These are phyloP conservation scores for Brassica nigra DNA, from an alignment of 345 rosid species.

Conservation along the genomic window DNA sequence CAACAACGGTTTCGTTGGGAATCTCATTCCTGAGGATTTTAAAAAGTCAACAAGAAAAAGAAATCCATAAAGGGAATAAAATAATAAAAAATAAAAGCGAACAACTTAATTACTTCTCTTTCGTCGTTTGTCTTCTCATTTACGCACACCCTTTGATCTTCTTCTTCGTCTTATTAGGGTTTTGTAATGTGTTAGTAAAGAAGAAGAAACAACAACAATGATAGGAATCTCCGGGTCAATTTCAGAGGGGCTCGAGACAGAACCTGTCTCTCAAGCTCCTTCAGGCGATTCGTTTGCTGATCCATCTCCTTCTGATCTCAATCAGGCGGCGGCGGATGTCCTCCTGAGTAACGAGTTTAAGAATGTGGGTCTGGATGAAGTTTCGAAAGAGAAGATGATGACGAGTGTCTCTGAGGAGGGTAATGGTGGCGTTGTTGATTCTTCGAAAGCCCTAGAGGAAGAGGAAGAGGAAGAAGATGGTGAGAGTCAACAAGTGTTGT, in stretches of 20 bases:
- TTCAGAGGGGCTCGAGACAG: neutral
- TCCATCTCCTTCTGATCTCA: slow-evolving; percentile 43
- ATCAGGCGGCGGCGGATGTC: slow-evolving; percentile 31
- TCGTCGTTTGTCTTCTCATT: neutral
- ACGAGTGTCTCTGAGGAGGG: slow-evolving; percentile 3
- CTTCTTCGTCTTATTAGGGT: slow-evolving; percentile 34
- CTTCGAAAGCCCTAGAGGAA: slow-evolving; percentile 5
- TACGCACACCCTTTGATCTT: slow-evolving; percentile 12
- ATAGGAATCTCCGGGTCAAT: neutral
- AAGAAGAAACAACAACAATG: slow-evolving; percentile 12
- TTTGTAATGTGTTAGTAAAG: slow-evolving; percentile 25
- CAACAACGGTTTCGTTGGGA: slow-evolving; percentile 31
- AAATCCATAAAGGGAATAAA: neutral
- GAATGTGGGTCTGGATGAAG: slow-evolving; percentile 43
- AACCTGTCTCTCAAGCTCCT: slow-evolving; percentile 25
- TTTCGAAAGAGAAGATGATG: neutral
- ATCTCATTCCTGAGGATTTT: slow-evolving; percentile 18
- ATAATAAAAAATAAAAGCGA: neutral
- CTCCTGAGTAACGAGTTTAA: slow-evolving; percentile 34
- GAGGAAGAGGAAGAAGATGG: slow-evolving; percentile 3
- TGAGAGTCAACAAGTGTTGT: slow-evolving; percentile 32
- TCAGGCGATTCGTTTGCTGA: slow-evolving; percentile 21
- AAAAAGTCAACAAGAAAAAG: neutral
- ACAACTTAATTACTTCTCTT: slow-evolving; percentile 13
- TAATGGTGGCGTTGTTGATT: neutral